Percentiles rank a stretch among this genome's conserved stretches.
Evolutionary conservation across 2,329 filamentous ascomycete species (phyloP).

Genomic region (Fusarium aywerte): DNA sequence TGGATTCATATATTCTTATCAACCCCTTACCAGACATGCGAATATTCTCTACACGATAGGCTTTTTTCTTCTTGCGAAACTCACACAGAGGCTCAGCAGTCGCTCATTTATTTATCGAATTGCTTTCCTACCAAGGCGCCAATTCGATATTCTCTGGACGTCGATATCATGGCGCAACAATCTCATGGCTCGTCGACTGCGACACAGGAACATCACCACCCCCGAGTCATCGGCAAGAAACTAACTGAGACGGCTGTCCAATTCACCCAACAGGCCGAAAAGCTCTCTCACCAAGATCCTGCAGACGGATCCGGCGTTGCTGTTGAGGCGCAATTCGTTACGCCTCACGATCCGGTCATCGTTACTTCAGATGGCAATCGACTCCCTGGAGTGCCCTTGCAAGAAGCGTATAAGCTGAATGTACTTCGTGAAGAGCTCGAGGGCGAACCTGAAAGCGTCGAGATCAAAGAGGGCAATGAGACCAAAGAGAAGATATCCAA

Average conservation of each 20-base stretch:
- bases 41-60: constrained; percentile 13
- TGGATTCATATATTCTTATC: constrained; percentile 6
- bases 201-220: constrained; percentile 16
- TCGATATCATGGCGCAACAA: constrained; percentile 29
- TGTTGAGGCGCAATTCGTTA: constrained; percentile 72
- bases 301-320: constrained; percentile 57
- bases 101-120: neutral
- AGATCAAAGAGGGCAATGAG: constrained; percentile 44
- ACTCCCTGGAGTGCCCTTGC: constrained; percentile 74
- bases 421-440: constrained; percentile 63
- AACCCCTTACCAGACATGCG: constrained; percentile 23
- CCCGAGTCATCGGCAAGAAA: constrained; percentile 37
- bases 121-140: neutral
- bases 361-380: constrained; percentile 73
- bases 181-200: constrained; percentile 18
- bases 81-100: neutral
- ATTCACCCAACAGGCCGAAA: constrained; percentile 71
- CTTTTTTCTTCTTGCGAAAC: neutral
- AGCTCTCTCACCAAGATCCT: constrained; percentile 58
- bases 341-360: constrained; percentile 77
- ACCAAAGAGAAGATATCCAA: constrained; percentile 45
- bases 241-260: constrained; percentile 60
- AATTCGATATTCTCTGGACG: neutral
- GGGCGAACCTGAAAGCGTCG: constrained; percentile 43
- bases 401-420: constrained; percentile 78